These are phyloP conservation scores for Penicillium paradoxum DNA, from an alignment of 495 filamentous ascomycete species.

Conservation along the genomic window DNA sequence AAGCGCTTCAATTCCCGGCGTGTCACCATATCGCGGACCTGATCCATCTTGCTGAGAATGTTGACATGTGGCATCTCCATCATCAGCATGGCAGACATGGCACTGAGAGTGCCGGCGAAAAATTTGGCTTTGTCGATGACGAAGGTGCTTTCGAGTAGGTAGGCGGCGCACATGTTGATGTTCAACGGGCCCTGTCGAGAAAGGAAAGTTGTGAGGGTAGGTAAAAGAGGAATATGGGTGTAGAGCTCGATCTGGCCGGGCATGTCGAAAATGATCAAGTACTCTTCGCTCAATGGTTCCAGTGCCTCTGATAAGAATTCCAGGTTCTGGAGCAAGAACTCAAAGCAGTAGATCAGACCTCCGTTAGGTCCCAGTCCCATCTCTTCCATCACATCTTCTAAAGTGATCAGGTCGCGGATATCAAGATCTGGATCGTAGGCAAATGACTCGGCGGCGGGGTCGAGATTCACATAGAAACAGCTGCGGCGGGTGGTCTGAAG, in stretches of 20 bases:
- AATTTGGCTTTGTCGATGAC: conserved; percentile 93
- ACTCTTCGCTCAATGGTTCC: conserved; percentile 85
- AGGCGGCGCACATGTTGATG: conserved; percentile 89
- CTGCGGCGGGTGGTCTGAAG: conserved; percentile 83
- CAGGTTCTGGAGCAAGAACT: conserved; percentile 87
- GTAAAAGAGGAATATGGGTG: conserved; percentile 90
- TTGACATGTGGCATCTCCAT: conserved; percentile 94
- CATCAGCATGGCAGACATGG: conserved; percentile 99
- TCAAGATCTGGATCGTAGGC: conserved; percentile 89
- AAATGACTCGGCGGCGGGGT: conserved; percentile 92
- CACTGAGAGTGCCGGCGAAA: conserved; percentile 90
- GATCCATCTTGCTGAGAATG: conserved; percentile 94
- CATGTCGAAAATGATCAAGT: conserved; percentile 96
- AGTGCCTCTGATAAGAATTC: conserved; percentile 88
- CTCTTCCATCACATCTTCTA: conserved; percentile 99
- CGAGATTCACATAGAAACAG: conserved; percentile 95
- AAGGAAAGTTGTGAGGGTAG: conserved; percentile 76
- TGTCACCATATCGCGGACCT: conserved; percentile 76
- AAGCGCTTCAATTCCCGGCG: conserved; percentile 83
- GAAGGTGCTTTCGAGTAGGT: conserved; percentile 92
- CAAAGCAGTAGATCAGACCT: conserved; percentile 96
- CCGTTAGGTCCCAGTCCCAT: conserved; percentile 90
- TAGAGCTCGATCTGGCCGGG: conserved; percentile 98
- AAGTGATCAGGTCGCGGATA: conserved; percentile 91
- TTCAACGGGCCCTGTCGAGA: conserved; percentile 74